Evolutionary conservation across 2,329 filamentous ascomycete genomes (phyloP), one percentile per base, ranked within the genome.

Genomic region (Stenocarpella maydis): DNA sequence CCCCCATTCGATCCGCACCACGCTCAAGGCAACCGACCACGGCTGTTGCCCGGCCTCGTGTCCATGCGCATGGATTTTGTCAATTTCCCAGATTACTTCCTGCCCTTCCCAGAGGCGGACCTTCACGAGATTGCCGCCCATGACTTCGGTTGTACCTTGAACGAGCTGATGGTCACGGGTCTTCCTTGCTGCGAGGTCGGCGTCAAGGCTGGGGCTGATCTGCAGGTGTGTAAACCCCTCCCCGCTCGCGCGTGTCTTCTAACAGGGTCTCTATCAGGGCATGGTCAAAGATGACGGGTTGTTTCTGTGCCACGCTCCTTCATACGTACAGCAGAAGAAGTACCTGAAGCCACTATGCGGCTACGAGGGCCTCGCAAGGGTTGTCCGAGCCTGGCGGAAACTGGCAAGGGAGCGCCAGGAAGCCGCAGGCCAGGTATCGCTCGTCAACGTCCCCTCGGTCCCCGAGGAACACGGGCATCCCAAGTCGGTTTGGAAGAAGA

Each of bases 281-380:
- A 81, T 88, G 75, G 75, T 88, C 67, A 86, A 82, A 71, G 84
- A 87, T 53, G 85, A 87, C 69, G 86, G 86, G 2, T 79, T 88
- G 12, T 81, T 85, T 43, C 77, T 87, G 21, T 83, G 84, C 52
- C 82, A 83, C 6, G 78, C 79, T 1, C 79, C 85, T 2, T 75
- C 81, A 1, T 85, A 82, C 69, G 74, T 86, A 3, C 81, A 81
- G 39, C 77, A 80, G 19, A 78, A 78, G 66, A 81, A 79, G 55
- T 71, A 77, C 24, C 73, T 88, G 28, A 80, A 81, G 49, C 72
- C 75, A 19, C 78, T 86, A 2, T 75, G 76, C 4, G 83, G 82
- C 6, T 77, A 77, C 31, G 73, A 74, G 39, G 84, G 82, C 77
- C 79, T 78, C 28, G 76, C 80, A 19, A 82, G 81, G 66, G 82